Conservation (phyloP, 192 early-diverging fungal genomes). For the Podochytrium sp. region DNA sequence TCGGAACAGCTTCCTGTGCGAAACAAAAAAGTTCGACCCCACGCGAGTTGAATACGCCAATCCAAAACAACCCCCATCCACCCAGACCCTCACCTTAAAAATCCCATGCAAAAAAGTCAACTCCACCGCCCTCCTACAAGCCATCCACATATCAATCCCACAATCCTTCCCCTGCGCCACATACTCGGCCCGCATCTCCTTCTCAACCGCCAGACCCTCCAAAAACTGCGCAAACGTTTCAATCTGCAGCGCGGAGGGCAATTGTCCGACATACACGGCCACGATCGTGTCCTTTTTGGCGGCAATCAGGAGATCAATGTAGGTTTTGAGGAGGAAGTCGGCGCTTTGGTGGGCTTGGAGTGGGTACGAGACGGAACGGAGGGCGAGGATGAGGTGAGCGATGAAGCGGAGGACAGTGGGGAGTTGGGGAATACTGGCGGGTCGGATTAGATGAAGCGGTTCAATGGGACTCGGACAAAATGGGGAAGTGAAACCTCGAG, state of each 20-base stretch:
- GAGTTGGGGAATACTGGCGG: constrained; percentile 24
- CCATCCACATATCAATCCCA: constrained; percentile 48
- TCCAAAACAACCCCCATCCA: not conserved
- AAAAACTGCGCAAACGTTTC: constrained; percentile 59
- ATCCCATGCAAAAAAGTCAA: constrained; percentile 25
- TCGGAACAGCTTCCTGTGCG: not conserved
- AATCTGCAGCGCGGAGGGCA: constrained; percentile 50
- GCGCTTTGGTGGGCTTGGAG: constrained; percentile 32
- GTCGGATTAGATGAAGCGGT: not conserved
- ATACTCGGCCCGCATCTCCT: constrained; percentile 43
- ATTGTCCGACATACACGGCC: constrained; percentile 54
- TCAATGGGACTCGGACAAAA: not conserved
- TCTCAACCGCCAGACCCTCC: constrained; percentile 24
- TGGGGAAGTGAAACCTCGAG: too few relatives aligned
- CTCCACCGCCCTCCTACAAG: constrained; percentile 46
- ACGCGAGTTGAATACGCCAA: not conserved
- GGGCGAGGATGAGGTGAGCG: constrained; percentile 66
- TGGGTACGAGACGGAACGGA: constrained; percentile 59
- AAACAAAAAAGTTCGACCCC: not conserved
- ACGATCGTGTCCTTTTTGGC: constrained; percentile 46
- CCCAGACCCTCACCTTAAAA: constrained; percentile 1
- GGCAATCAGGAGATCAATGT: constrained; percentile 50
- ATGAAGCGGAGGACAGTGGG: constrained; percentile 71
- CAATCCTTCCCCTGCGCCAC: constrained; percentile 43
- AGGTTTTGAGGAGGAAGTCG: constrained; percentile 56